Conservation (phyloP, 1,139 yeast genomes). For the Hyphopichia khmerensis region DNA sequence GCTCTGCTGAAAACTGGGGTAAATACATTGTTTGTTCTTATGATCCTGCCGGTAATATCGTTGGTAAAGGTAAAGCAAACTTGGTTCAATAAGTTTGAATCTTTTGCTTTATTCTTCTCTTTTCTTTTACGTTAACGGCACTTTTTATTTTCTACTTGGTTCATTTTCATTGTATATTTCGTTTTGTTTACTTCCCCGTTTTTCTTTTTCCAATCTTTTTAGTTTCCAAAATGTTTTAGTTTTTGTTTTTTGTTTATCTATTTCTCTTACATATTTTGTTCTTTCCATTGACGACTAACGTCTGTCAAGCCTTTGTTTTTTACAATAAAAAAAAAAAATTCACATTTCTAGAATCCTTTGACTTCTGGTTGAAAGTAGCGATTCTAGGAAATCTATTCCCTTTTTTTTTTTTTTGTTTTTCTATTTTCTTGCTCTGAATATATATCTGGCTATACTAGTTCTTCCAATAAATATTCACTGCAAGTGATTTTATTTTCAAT, state of each 20-base stretch:
- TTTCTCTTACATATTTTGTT: background rate
- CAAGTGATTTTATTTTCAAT: background rate
- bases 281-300: background rate
- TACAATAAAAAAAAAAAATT: too few relatives aligned
- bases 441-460: background rate
- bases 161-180: background rate
- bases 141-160: background rate
- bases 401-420: background rate
- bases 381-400: background rate
- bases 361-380: too few relatives aligned
- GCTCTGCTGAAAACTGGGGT: conserved; percentile 48
- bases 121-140: background rate
- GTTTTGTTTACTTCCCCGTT: too few relatives aligned
- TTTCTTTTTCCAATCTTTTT: too few relatives aligned
- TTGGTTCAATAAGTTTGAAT: conserved; percentile 9
- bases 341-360: background rate
- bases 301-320: background rate
- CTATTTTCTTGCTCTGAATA: background rate
- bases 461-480: background rate
- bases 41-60: conserved; percentile 50
- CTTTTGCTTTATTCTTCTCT: background rate
- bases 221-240: background rate
- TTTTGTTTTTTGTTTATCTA: too few relatives aligned
- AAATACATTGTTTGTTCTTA: conserved; percentile 55
- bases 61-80: conserved; percentile 51